A percentile compares a stretch with the other conserved stretches of the same genome.
phyloP scores from a whole-genome alignment of 306 rosid species.

The Mucuna pruriens region DNA sequence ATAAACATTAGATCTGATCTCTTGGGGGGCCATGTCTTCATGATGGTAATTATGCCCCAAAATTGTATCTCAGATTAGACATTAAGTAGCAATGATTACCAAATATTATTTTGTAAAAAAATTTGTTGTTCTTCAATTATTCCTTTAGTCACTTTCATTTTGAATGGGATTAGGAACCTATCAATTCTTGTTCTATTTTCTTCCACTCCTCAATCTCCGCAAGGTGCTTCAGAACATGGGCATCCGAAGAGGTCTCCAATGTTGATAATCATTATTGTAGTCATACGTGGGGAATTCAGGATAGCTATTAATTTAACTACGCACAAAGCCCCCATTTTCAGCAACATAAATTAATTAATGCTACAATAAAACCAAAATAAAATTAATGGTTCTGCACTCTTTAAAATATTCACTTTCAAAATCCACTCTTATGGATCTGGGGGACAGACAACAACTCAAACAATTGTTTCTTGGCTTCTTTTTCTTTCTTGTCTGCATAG shows the following conservation, averaged over 20 bases:
- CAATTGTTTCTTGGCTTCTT: constrained; percentile 12
- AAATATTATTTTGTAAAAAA: neutral
- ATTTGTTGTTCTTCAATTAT: neutral
- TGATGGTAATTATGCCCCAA: neutral
- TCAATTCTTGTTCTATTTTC: constrained; percentile 20
- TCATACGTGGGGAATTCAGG: constrained; percentile 3
- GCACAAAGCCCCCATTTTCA: constrained; percentile 1
- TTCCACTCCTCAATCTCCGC: constrained; percentile 19
- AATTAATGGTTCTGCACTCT: constrained; percentile 4
- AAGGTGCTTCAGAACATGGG: constrained; percentile 37
- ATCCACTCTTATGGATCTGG: neutral
- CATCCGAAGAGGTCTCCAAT: constrained; percentile 30
- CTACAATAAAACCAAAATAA: neutral
- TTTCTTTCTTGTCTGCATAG: constrained; percentile 9
- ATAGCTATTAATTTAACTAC: neutral
- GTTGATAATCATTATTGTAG: constrained; percentile 36
- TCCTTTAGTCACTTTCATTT: constrained; percentile 28
- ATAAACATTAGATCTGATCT: neutral
- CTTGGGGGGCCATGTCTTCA: neutral
- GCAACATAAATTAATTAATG: constrained; percentile 20
- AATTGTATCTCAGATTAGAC: constrained; percentile 13
- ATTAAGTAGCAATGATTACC: constrained; percentile 28
- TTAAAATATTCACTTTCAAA: constrained; percentile 26
- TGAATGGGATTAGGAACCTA: constrained; percentile 38
- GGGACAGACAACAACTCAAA: constrained; percentile 39